These are phyloP conservation scores for Colletotrichum destructivum DNA, from an alignment of 2,329 filamentous ascomycete genomes.

Conservation along the genomic window DNA sequence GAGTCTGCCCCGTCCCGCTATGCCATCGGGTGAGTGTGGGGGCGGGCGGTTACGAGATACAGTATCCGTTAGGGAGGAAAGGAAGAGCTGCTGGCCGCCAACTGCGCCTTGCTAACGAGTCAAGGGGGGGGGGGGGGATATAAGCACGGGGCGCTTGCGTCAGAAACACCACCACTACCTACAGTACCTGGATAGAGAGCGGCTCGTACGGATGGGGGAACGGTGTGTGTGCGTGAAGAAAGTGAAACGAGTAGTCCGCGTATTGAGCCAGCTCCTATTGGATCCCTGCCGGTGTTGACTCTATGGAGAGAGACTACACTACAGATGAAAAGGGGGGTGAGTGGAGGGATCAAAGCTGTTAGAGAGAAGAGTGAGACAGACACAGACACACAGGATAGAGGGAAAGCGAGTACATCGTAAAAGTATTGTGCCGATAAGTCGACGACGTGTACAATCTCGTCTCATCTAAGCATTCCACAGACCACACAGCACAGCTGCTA, in stretches of 20 bases:
- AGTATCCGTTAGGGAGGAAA: neutral
- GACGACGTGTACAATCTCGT: conserved; percentile 2
- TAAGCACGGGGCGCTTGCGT: conserved; percentile 27
- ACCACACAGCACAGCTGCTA: conserved; percentile 5
- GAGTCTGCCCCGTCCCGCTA: conserved; percentile 26
- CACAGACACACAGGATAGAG: too few relatives aligned
- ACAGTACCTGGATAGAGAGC: neutral
- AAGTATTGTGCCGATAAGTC: too few relatives aligned
- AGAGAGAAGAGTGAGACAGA: neutral
- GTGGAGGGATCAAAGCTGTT: neutral
- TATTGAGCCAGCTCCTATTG: conserved; percentile 10
- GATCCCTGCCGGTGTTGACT: neutral
- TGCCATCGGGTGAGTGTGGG: neutral
- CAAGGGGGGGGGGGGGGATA: neutral
- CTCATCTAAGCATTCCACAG: conserved; percentile 24
- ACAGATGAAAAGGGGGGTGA: neutral
- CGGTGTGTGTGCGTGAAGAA: conserved; percentile 20
- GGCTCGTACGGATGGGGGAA: conserved; percentile 21
- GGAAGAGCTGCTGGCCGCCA: conserved; percentile 6
- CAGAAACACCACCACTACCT: conserved; percentile 15
- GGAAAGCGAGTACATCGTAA: too few relatives aligned
- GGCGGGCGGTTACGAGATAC: conserved; percentile 14
- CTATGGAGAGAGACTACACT: neutral
- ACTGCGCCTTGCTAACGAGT: conserved; percentile 39
- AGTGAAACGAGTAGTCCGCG: conserved; percentile 24